phyloP scores from a whole-genome alignment of 176 grass and related monocot genomes.

The Phyllostachys edulis region DNA sequence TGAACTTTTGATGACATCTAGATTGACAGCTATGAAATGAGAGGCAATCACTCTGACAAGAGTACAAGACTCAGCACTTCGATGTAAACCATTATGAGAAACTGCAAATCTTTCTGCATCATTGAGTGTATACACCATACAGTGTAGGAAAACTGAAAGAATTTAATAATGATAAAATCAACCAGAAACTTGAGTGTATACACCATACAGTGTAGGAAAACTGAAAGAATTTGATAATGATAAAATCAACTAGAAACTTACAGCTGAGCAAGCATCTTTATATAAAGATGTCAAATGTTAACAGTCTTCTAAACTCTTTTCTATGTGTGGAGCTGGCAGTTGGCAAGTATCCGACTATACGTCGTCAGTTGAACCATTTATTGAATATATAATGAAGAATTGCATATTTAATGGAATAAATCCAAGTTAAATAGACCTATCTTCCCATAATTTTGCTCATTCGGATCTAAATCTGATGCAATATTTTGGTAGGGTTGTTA shows the following conservation, averaged over 20 bases:
- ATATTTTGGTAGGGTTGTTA: conserved; percentile 25
- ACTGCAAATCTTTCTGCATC: conserved; percentile 16
- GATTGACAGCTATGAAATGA: conserved; percentile 6
- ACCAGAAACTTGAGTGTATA: conserved; percentile 25
- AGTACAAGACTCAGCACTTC: not conserved
- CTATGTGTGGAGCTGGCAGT: not conserved
- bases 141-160: conserved; percentile 14
- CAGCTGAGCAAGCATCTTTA: conserved; percentile 18
- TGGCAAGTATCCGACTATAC: not conserved
- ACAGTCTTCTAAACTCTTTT: conserved; percentile 23
- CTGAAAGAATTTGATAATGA: not conserved
- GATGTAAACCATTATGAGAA: conserved; percentile 32
- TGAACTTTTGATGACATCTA: not conserved
- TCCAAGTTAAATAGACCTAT: not conserved
- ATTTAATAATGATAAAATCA: not conserved
- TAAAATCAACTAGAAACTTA: conserved; percentile 8
- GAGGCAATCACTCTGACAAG: not conserved
- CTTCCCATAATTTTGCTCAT: conserved; percentile 1
- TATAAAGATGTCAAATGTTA: conserved; percentile 33
- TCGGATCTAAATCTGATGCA: not conserved
- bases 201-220: not conserved
- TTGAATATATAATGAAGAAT: not conserved
- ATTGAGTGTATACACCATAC: conserved; percentile 13
- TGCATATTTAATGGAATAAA: not conserved
- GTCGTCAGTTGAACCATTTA: not conserved